These are phyloP conservation scores for Hymenoscyphus fraxineus DNA, from an alignment of 2,329 filamentous ascomycete genomes.

Conservation along the genomic window DNA sequence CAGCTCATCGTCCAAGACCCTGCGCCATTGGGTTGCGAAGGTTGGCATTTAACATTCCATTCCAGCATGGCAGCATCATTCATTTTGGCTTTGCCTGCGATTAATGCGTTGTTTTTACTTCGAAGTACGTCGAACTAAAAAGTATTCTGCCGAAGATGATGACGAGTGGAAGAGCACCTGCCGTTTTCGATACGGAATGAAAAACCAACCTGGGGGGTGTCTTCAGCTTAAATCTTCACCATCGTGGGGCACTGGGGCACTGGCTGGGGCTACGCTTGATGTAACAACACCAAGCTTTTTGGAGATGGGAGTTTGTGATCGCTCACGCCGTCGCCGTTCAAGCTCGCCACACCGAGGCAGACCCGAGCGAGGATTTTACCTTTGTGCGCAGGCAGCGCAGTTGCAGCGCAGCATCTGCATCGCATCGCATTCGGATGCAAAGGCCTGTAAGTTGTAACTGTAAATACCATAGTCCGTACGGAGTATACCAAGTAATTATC, in stretches of 20 bases:
- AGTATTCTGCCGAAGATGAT: no score
- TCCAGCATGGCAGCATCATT: no score
- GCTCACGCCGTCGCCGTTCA: background rate
- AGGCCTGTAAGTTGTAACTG: background rate
- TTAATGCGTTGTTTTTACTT: no score
- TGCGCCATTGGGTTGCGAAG: background rate
- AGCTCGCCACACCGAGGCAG: background rate
- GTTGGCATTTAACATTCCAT: no score
- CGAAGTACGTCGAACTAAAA: no score
- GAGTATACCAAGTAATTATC: no score
- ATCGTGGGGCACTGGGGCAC: background rate
- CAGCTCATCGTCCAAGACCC: background rate
- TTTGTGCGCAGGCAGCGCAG: background rate
- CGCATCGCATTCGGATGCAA: background rate
- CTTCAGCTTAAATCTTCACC: constrained; percentile 3
- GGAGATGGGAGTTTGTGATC: background rate
- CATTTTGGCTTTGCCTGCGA: no score
- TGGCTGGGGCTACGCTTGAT: background rate
- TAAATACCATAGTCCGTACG: no score
- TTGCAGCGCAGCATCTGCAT: no score
- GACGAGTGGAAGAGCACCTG: no score
- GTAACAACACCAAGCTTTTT: background rate
- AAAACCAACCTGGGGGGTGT: constrained; percentile 1
- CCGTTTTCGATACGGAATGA: background rate
- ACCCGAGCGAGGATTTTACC: background rate